Evolutionary conservation across 2,329 filamentous ascomycete genomes (phyloP), one percentile per base, ranked within the genome.

Genomic region (Pseudocercospora cruenta): DNA sequence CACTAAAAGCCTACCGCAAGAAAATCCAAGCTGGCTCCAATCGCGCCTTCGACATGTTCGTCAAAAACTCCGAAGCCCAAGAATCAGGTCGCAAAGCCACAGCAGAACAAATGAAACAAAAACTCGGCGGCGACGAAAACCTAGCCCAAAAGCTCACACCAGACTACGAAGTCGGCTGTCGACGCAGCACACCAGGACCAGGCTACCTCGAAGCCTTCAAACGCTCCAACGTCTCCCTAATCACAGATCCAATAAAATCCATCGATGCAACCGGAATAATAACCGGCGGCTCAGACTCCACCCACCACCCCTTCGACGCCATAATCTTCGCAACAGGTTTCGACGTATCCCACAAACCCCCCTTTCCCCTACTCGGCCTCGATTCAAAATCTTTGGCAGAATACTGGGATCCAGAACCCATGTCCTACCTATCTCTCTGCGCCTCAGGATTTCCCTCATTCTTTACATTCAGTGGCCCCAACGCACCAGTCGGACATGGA

Each of bases 131-230:
- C 60, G 86, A 88, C 67, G 85, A 87, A 0, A 83, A 87, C 24
- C 77, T 91, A 3, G 76, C 86, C 0, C 79, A 85, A 0, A 79
- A 82, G 22, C 80, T 91, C 2, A 80, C 88, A 3, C 89, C 89
- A 0, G 85, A 89, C 68, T 91, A 89, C 72, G 69, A 87, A 0
- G 87, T 88, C 1, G 86, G 88, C 70, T 91, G 89, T 68, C 84
- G 88, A 12, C 84, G 89, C 3, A 79, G 89, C 0, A 91, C 89
- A 0, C 78, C 78, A 1, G 80, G 78, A 9, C 76, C 75, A 7
- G 78, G 79, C 1, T 82, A 80, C 62, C 72, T 82, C 8, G 77
- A 82, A 65, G 73, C 78, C 3, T 75, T 81, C 45, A 68, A 66
- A 7, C 68, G 67, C n/a, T 31, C 66, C 12, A 77, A 78, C 59